Percentiles rank a stretch among this genome's conserved stretches.
Conservation (phyloP, 306 rosid genomes). For the Vachellia pachyceras region DNA sequence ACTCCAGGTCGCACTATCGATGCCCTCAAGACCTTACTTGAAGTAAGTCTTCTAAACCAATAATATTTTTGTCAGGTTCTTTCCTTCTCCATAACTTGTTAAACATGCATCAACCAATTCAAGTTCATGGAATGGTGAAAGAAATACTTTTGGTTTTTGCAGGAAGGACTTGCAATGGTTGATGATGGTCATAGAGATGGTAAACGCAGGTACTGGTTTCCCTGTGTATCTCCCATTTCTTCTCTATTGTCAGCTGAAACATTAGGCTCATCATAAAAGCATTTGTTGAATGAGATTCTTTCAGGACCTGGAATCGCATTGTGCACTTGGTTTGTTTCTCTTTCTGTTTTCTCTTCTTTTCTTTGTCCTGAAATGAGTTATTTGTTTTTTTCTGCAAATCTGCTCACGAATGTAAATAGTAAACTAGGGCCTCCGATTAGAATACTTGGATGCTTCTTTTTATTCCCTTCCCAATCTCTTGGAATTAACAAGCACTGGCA, state of each 20-base stretch:
- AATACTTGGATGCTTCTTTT: neutral
- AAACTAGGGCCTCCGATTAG: neutral
- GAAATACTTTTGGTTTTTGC: no score
- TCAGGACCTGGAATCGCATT: constrained; percentile 25
- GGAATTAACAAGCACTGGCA: neutral
- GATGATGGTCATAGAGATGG: constrained; percentile 95
- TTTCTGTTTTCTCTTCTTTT: constrained; percentile 21
- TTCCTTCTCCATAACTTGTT: neutral
- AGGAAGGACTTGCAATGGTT: constrained; percentile 98
- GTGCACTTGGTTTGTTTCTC: neutral
- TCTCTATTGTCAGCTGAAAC: constrained; percentile 54
- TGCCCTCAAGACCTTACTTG: constrained; percentile 86
- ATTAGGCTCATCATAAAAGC: constrained; percentile 9
- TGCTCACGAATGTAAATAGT: constrained; percentile 4
- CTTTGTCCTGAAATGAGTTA: constrained; percentile 23
- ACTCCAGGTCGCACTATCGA: constrained; percentile 83
- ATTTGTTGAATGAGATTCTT: constrained; percentile 30
- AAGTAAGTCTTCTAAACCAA: constrained; percentile 54
- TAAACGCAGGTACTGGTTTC: constrained; percentile 84
- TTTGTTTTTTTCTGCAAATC: constrained; percentile 17
- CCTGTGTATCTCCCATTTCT: constrained; percentile 84
- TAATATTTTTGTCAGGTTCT: neutral
- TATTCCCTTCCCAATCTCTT: neutral
- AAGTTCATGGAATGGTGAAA: no score
- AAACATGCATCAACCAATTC: constrained; percentile 13